These are phyloP conservation scores for Aspergillus sp. DNA, from an alignment of 2,329 filamentous ascomycete species.

Conservation along the genomic window DNA sequence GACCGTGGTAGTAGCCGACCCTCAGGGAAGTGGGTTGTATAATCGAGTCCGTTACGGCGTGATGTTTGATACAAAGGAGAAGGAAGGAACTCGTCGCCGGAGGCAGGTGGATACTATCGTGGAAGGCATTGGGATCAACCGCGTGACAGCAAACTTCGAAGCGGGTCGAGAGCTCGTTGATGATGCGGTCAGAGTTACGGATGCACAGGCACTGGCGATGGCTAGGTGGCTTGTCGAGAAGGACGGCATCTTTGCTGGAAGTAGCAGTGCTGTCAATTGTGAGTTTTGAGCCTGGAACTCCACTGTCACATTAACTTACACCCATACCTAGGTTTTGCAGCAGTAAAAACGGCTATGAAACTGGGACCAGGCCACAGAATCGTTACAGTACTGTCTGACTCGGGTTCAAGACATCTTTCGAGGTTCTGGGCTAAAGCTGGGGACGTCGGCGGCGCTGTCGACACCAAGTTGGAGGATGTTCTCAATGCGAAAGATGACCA, in stretches of 20 bases:
- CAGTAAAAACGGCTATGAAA: slow-evolving; percentile 46
- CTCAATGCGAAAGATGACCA: slow-evolving; percentile 39
- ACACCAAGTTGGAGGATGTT: slow-evolving; percentile 48
- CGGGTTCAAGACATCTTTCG: slow-evolving; percentile 53
- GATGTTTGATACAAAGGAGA: slow-evolving; percentile 88
- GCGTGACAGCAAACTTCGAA: slow-evolving; percentile 91
- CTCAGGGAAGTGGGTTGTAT: slow-evolving; percentile 88
- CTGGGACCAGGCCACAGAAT: slow-evolving; percentile 50
- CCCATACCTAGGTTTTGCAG: slow-evolving; percentile 43
- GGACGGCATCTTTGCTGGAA: slow-evolving; percentile 91
- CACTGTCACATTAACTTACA: slow-evolving; percentile 13
- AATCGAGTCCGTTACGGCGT: slow-evolving; percentile 91
- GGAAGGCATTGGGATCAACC: slow-evolving; percentile 93
- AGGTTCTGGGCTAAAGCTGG: slow-evolving; percentile 52
- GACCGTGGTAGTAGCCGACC: slow-evolving; percentile 82
- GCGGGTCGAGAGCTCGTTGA: slow-evolving; percentile 82
- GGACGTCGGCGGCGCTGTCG: slow-evolving; percentile 45
- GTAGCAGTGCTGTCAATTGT: slow-evolving; percentile 96
- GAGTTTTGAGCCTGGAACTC: slow-evolving; percentile 29
- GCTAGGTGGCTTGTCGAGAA: slow-evolving; percentile 95
- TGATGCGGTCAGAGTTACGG: slow-evolving; percentile 84
- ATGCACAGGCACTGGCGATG: slow-evolving; percentile 88
- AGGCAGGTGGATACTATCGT: slow-evolving; percentile 95
- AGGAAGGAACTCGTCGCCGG: slow-evolving; percentile 83
- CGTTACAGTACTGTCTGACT: slow-evolving; percentile 51